These are phyloP conservation scores for Acanthochlamys bracteata DNA, from an alignment of 106 monocot genomes.

Conservation along the genomic window DNA sequence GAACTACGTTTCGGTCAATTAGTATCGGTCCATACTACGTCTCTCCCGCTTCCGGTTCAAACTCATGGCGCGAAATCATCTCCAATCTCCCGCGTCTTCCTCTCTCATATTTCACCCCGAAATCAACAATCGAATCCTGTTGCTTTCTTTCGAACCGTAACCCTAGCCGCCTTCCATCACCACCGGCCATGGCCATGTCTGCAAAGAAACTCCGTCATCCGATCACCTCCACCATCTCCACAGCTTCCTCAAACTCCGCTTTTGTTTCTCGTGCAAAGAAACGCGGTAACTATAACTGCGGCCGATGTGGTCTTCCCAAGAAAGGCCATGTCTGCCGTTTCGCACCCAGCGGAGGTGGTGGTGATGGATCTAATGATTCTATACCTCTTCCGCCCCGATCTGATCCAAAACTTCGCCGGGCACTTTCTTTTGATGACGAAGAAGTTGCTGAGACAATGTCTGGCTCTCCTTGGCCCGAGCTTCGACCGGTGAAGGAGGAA, in stretches of 20 bases:
- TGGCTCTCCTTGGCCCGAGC: not conserved
- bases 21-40: no score
- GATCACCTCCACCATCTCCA: slow-evolving; percentile 1
- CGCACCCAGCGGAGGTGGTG: slow-evolving; percentile 4
- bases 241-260: slow-evolving; percentile 10
- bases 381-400: slow-evolving; percentile 20
- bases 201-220: slow-evolving; percentile 18
- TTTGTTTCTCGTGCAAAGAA: slow-evolving; percentile 24
- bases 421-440: slow-evolving; percentile 44
- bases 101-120: not conserved
- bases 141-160: not conserved
- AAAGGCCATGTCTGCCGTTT: slow-evolving; percentile 80
- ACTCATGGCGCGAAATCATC: slow-evolving; percentile 6
- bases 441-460: slow-evolving; percentile 4
- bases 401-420: slow-evolving; percentile 47
- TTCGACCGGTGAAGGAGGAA: slow-evolving; percentile 24
- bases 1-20: no score
- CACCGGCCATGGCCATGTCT: slow-evolving; percentile 3
- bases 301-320: slow-evolving; percentile 92
- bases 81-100: slow-evolving; percentile 6
- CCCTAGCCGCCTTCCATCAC: not conserved
- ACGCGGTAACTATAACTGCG: slow-evolving; percentile 97
- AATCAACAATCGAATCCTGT: no score
- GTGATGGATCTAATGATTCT: not conserved
- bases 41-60: no score